These are phyloP conservation scores for Ilyonectria destructans DNA, from an alignment of 2,329 filamentous ascomycete genomes.

Conservation along the genomic window DNA sequence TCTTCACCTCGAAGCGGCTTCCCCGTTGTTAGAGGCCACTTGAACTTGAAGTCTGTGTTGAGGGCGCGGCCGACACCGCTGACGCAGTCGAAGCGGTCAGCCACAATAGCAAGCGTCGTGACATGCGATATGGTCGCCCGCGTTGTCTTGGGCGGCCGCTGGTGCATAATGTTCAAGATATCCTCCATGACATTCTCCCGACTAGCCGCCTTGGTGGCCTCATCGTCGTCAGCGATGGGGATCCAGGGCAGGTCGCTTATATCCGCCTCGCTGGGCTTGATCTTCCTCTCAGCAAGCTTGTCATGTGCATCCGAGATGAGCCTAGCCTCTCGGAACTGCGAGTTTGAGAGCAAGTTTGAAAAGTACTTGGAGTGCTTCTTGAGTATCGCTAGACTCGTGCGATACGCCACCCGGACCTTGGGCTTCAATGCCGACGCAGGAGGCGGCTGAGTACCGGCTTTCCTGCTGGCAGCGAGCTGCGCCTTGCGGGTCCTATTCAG, in stretches of 20 bases:
- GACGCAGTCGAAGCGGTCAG: slow-evolving; percentile 81
- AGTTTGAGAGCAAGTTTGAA: slow-evolving; percentile 75
- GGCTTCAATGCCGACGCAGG: slow-evolving; percentile 55
- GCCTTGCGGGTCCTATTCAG: slow-evolving; percentile 64
- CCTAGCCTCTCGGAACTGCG: slow-evolving; percentile 75
- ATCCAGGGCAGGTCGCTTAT: slow-evolving; percentile 74
- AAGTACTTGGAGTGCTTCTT: slow-evolving; percentile 80
- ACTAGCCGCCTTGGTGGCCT: slow-evolving; percentile 73
- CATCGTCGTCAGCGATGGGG: slow-evolving; percentile 77
- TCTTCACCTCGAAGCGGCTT: slow-evolving; percentile 56
- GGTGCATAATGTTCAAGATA: slow-evolving; percentile 78
- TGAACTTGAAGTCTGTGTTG: slow-evolving; percentile 65
- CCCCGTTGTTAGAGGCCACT: slow-evolving; percentile 67
- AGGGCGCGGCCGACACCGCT: slow-evolving; percentile 70
- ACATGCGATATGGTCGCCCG: slow-evolving; percentile 73
- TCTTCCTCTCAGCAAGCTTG: slow-evolving; percentile 63
- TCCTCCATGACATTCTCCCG: slow-evolving; percentile 77
- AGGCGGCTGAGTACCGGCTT: slow-evolving; percentile 45
- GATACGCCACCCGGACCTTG: slow-evolving; percentile 66
- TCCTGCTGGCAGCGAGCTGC: slow-evolving; percentile 51
- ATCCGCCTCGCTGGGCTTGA: slow-evolving; percentile 66
- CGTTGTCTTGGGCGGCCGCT: slow-evolving; percentile 58
- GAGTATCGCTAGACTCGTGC: slow-evolving; percentile 72
- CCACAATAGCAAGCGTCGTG: slow-evolving; percentile 78
- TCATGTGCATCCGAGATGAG: slow-evolving; percentile 68